These are phyloP conservation scores for Chrysoporthe puriensis DNA, from an alignment of 2,329 filamentous ascomycete species.

Conservation along the genomic window DNA sequence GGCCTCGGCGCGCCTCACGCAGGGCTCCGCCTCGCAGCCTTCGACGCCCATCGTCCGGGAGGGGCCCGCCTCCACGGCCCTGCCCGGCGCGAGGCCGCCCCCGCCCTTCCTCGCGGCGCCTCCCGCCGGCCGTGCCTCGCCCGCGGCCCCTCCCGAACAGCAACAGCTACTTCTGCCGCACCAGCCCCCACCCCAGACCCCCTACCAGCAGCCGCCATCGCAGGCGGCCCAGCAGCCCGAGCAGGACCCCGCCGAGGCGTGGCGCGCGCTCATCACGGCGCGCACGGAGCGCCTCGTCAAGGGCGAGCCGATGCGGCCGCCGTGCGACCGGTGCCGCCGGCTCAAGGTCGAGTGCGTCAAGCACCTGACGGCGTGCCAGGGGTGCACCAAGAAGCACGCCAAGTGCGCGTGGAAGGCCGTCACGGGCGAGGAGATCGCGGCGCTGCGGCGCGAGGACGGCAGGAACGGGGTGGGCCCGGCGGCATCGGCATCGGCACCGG, in stretches of 20 bases:
- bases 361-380: constrained; percentile 82
- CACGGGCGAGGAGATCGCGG: constrained; percentile 66
- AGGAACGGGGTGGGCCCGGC: no score
- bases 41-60: constrained; percentile 36
- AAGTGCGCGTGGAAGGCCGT: constrained; percentile 86
- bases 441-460: no score
- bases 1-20: constrained; percentile 32
- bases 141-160: constrained; percentile 33
- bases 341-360: constrained; percentile 83
- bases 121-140: constrained; percentile 18
- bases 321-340: constrained; percentile 81
- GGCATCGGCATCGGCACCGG: no score
- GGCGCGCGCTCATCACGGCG: constrained; percentile 66
- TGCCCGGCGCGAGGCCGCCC: constrained; percentile 4
- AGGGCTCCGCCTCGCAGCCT: constrained; percentile 36
- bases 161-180: no score
- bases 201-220: constrained; percentile 17
- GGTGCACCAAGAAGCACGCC: constrained; percentile 88
- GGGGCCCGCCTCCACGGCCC: constrained; percentile 2
- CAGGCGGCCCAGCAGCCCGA: constrained; percentile 29
- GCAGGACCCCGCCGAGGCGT: constrained; percentile 36
- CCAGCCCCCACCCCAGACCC: constrained; percentile 23
- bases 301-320: constrained; percentile 76
- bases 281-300: constrained; percentile 76
- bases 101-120: not conserved